phyloP scores from a whole-genome alignment of 441 rosid species.

The Breynia disticha region DNA sequence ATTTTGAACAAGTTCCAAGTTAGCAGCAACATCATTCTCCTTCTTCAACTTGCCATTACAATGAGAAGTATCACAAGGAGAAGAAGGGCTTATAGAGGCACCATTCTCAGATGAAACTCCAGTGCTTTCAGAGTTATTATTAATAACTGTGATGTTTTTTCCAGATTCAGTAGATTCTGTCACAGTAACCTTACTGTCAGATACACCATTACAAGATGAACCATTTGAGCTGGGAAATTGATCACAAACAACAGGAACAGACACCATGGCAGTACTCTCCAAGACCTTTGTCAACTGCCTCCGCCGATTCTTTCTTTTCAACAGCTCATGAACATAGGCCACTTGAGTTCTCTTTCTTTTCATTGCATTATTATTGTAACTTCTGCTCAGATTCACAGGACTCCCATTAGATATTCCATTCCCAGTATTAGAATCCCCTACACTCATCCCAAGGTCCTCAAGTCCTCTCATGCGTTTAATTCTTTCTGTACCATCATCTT shows the following conservation, averaged over 20 bases:
- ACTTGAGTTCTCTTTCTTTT: slow-evolving; percentile 75
- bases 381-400: slow-evolving; percentile 42
- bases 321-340: slow-evolving; percentile 42
- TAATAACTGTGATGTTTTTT: slow-evolving; percentile 37
- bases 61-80: slow-evolving; percentile 37
- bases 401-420: slow-evolving; percentile 41
- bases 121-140: slow-evolving; percentile 61
- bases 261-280: slow-evolving; percentile 83
- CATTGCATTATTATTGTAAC: slow-evolving; percentile 24
- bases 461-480: slow-evolving; percentile 97
- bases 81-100: slow-evolving; percentile 30
- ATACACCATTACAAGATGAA: slow-evolving; percentile 38
- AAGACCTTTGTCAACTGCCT: slow-evolving; percentile 81
- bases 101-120: slow-evolving; percentile 60
- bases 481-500: slow-evolving; percentile 94
- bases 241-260: slow-evolving; percentile 64
- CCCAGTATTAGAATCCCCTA: slow-evolving; percentile 36
- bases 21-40: slow-evolving; percentile 38
- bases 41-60: slow-evolving; percentile 35
- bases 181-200: slow-evolving; percentile 50
- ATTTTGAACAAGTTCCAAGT: slow-evolving; percentile 38
- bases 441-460: slow-evolving; percentile 70
- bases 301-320: slow-evolving; percentile 68
- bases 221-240: slow-evolving; percentile 49
- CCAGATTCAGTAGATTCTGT: slow-evolving; percentile 51